These are phyloP conservation scores for Posidonia oceanica DNA, from an alignment of 116 monocot genomes.

Conservation along the genomic window DNA sequence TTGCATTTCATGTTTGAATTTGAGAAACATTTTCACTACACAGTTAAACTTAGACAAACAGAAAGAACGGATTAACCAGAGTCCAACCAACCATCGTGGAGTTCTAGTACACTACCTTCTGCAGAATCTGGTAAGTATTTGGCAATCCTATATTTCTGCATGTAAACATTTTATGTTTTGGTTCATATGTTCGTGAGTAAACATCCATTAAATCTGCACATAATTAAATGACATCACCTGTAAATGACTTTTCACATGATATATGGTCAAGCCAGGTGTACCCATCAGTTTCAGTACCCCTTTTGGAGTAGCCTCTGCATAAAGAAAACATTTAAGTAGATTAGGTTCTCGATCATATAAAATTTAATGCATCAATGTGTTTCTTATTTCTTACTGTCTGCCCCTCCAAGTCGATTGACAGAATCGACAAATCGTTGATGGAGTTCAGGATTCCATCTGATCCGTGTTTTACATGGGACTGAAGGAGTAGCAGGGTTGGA, in stretches of 20 bases:
- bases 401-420: slow-evolving; percentile 65
- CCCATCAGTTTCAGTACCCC: slow-evolving; percentile 66
- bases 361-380: too few relatives aligned
- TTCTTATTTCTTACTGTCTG: slow-evolving; percentile 57
- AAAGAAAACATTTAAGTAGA: not conserved
- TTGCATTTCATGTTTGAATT: too few relatives aligned
- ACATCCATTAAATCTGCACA: too few relatives aligned
- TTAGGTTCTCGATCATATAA: not conserved
- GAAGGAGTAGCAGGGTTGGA: slow-evolving; percentile 4
- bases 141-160: slow-evolving; percentile 76
- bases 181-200: not conserved
- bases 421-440: slow-evolving; percentile 72
- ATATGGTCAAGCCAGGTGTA: slow-evolving; percentile 49
- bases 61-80: not conserved
- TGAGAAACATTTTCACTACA: too few relatives aligned
- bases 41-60: not conserved
- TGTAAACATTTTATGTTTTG: slow-evolving; percentile 5
- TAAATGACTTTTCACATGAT: slow-evolving; percentile 84
- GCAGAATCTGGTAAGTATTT: slow-evolving; percentile 41
- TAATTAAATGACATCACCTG: slow-evolving; percentile 35
- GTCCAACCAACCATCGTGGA: too few relatives aligned
- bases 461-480: slow-evolving; percentile 45
- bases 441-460: slow-evolving; percentile 76
- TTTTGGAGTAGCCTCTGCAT: slow-evolving; percentile 83
- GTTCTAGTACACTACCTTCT: slow-evolving; percentile 28